Conservation (phyloP, 768 basidiomycete genomes). For the Panaeolus cyanescens region DNA sequence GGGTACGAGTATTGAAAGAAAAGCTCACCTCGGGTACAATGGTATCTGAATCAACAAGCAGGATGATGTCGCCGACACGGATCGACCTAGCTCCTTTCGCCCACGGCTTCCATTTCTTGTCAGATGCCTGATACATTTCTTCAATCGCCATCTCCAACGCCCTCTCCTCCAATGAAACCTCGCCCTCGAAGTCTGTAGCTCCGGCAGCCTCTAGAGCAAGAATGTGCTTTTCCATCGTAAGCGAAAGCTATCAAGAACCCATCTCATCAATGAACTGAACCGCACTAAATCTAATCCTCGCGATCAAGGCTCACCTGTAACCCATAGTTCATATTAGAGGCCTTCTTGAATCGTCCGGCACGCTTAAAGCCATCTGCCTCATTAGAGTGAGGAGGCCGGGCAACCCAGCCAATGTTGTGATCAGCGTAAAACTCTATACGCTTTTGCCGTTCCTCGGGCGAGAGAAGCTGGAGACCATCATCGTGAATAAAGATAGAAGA, state of each 20-base stretch:
- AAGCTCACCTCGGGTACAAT: conserved; percentile 66
- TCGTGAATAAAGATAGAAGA: conserved; percentile 82
- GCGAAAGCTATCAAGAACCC: conserved; percentile 49
- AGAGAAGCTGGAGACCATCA: conserved; percentile 76
- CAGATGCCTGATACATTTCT: conserved; percentile 64
- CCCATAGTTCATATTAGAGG: conserved; percentile 88
- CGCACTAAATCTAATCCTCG: neutral
- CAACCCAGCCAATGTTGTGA: conserved; percentile 82
- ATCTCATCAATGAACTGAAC: conserved; percentile 6
- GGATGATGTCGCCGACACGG: conserved; percentile 76
- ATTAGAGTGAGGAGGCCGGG: conserved; percentile 71
- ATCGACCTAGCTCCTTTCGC: conserved; percentile 74
- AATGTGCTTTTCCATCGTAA: conserved; percentile 61
- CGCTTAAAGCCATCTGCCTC: conserved; percentile 71
- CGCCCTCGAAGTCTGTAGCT: conserved; percentile 30
- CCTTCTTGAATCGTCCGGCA: conserved; percentile 90
- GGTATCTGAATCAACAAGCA: conserved; percentile 83
- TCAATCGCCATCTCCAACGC: conserved; percentile 77
- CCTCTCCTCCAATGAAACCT: conserved; percentile 61
- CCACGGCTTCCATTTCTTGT: conserved; percentile 68
- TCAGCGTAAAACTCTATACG: conserved; percentile 76
- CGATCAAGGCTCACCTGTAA: conserved; percentile 34
- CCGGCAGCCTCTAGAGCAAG: conserved; percentile 44
- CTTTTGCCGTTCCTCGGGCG: conserved; percentile 59
- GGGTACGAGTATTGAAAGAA: neutral